phyloP scores from a whole-genome alignment of 2,329 filamentous ascomycete genomes.

The Lachnellula occidentalis region DNA sequence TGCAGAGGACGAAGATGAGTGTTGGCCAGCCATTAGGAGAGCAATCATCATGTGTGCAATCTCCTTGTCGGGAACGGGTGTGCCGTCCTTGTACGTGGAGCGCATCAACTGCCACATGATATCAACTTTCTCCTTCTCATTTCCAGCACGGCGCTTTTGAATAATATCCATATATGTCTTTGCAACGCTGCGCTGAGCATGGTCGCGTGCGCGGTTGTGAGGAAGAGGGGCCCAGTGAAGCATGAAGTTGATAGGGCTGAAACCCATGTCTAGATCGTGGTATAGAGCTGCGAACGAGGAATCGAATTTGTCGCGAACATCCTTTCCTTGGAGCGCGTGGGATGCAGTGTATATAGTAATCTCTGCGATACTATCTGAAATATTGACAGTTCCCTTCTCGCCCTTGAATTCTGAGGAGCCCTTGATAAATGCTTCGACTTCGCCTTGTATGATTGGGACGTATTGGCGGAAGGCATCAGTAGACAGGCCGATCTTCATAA shows the following conservation, averaged over 20 bases:
- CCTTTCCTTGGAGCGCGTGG: conserved; percentile 76
- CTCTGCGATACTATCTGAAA: conserved; percentile 72
- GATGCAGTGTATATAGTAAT: conserved; percentile 89
- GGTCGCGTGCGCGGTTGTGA: conserved; percentile 78
- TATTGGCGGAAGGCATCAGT: conserved; percentile 69
- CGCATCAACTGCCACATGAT: conserved; percentile 92
- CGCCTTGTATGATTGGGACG: conserved; percentile 70
- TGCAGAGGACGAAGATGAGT: conserved; percentile 78
- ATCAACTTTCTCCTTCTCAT: conserved; percentile 54
- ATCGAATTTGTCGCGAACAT: conserved; percentile 76
- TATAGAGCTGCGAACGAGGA: conserved; percentile 75
- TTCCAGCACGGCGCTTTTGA: conserved; percentile 51
- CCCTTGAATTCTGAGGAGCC: conserved; percentile 61
- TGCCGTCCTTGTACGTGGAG: conserved; percentile 78
- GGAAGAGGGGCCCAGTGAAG: conserved; percentile 83
- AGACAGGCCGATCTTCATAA: conserved; percentile 77
- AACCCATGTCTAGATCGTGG: conserved; percentile 86
- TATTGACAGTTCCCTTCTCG: conserved; percentile 62
- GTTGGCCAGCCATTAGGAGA: conserved; percentile 85
- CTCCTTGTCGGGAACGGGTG: conserved; percentile 72
- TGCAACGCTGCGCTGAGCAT: conserved; percentile 74
- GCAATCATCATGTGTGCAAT: conserved; percentile 93
- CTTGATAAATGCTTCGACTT: conserved; percentile 70
- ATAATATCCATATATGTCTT: conserved; percentile 81
- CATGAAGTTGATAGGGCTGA: conserved; percentile 85